Evolutionary conservation across 257 asterid species (phyloP).

Genomic region (Paulownia fortunei): DNA sequence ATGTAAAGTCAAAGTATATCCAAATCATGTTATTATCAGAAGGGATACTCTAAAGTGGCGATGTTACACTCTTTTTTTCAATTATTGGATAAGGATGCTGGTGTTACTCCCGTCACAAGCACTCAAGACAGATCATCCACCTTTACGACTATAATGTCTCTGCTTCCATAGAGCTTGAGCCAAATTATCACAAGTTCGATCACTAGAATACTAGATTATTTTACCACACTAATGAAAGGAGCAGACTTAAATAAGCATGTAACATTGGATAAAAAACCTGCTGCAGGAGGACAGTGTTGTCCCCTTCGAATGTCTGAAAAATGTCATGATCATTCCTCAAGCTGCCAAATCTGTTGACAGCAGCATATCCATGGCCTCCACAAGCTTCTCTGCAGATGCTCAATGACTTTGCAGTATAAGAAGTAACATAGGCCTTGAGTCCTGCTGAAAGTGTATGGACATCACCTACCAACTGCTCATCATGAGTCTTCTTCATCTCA

Average conservation of each 20-base stretch:
- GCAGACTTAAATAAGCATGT: neutral
- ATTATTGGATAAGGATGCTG: neutral
- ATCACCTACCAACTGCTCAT: constrained; percentile 80
- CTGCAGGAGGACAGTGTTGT: constrained; percentile 95
- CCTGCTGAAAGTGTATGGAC: constrained; percentile 97
- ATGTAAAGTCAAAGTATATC: neutral
- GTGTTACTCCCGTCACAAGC: neutral
- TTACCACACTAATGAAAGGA: neutral
- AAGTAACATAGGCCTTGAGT: constrained; percentile 90
- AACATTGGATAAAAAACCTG: constrained; percentile 61
- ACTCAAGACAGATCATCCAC: neutral
- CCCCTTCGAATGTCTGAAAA: constrained; percentile 99
- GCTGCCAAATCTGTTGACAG: constrained; percentile 91
- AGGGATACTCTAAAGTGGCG: neutral
- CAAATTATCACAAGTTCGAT: neutral
- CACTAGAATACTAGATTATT: neutral
- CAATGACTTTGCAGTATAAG: constrained; percentile 82
- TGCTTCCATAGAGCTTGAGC: constrained; percentile 1
- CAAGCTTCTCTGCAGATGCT: constrained; percentile 95
- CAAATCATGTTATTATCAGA: neutral
- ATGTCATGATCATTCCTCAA: constrained; percentile 98
- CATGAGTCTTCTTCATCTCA: constrained; percentile 83
- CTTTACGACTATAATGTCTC: neutral
- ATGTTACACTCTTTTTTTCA: neutral
- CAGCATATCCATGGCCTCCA: constrained; percentile 99